Conservation (phyloP, 2,329 filamentous ascomycete species). For the Neurospora crassa region DNA sequence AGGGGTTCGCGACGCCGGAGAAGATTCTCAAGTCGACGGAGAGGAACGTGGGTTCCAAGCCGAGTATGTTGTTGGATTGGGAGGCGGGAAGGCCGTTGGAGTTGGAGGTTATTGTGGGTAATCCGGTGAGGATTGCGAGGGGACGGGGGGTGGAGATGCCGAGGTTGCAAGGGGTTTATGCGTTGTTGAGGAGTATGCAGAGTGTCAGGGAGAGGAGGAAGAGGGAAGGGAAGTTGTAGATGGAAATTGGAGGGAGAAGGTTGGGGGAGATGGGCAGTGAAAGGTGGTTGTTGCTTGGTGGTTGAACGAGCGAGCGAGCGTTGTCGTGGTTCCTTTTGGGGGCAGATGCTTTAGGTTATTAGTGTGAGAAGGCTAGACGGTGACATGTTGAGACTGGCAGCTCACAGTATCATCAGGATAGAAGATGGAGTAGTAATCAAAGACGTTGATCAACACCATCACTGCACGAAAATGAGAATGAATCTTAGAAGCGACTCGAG, state of each 20-base stretch:
- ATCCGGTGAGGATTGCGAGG: conserved; percentile 56
- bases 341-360: background rate
- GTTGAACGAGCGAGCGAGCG: background rate
- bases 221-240: conserved; percentile 26
- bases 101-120: conserved; percentile 63
- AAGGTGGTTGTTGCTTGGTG: background rate
- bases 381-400: background rate
- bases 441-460: background rate
- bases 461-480: background rate
- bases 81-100: conserved; percentile 57
- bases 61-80: conserved; percentile 64
- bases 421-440: background rate
- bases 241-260: no score
- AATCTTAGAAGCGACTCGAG: background rate
- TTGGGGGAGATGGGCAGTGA: background rate
- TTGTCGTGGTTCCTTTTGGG: background rate
- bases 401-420: background rate
- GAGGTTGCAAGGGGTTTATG: conserved; percentile 57
- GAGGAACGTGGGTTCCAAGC: conserved; percentile 53
- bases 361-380: background rate
- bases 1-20: conserved; percentile 53
- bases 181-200: conserved; percentile 54
- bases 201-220: conserved; percentile 33
- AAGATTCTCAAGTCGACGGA: conserved; percentile 53
- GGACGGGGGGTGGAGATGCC: conserved; percentile 55